Evolutionary conservation across 1,284 basidiomycete species (phyloP).

Genomic region (Spongiforma sp.): DNA sequence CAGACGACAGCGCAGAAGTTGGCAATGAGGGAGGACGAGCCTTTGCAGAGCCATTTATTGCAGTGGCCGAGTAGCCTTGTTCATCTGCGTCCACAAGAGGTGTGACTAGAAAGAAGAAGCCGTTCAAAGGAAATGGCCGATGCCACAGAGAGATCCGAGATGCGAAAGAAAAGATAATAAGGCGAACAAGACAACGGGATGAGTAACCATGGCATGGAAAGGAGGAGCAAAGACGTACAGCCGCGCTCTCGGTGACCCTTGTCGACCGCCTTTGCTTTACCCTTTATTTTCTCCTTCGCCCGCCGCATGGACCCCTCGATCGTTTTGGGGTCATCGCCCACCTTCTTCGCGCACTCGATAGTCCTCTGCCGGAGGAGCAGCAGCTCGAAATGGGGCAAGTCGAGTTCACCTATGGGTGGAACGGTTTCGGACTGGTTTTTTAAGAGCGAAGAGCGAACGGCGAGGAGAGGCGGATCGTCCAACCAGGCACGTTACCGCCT

Average conservation of each 20-base stretch:
- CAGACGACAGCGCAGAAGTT: constrained; percentile 28
- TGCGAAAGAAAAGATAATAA: no score
- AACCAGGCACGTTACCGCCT: no score
- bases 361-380: constrained; percentile 55
- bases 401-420: constrained; percentile 75
- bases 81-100: constrained; percentile 33
- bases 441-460: constrained; percentile 59
- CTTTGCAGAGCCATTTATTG: constrained; percentile 34
- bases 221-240: no score
- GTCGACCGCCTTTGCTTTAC: constrained; percentile 70
- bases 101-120: constrained; percentile 26
- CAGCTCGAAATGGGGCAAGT: constrained; percentile 66
- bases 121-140: no score
- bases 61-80: constrained; percentile 14
- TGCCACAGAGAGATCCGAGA: no score
- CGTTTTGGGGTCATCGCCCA: constrained; percentile 67
- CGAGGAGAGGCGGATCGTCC: constrained; percentile 42
- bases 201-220: no score
- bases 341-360: constrained; percentile 67
- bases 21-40: constrained; percentile 26
- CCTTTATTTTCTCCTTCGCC: constrained; percentile 77
- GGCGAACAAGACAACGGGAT: no score
- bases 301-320: constrained; percentile 73
- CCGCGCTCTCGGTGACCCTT: no score
- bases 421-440: constrained; percentile 66